Evolutionary conservation across 1,284 basidiomycete species (phyloP), one percentile per base, ranked within the genome.

Genomic region (Pisolithus thermaeus): DNA sequence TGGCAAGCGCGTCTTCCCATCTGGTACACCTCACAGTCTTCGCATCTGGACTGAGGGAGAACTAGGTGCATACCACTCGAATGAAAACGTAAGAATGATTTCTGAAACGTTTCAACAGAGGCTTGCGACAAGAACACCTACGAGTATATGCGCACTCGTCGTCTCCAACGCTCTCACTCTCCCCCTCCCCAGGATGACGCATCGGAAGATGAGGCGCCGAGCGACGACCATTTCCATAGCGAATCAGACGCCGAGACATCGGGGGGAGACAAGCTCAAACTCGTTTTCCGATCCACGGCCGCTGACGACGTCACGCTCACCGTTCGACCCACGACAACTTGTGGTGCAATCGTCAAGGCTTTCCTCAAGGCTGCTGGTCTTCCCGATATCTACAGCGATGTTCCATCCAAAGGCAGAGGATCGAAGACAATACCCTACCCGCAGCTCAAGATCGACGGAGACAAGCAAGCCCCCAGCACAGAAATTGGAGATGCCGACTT

Each of bases 291-390:
- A 18, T 85, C 84, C 3, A 69, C 68, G 7, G 59, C 68, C 22
- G 76, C 74, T 23, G 63, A 62, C 49, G 63, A 65, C 23, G 80
- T 89, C 47, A 73, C 74, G 0, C 72, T 90, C 27, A 83, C 75
- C 3, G 87, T 90, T 6, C 81, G 86, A 7, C 76, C 79, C 3
- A 84, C 83, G 14, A 87, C 87, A 12, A 87, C 79, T 53, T 89
- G 87, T 52, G 80, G 80, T 7, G 78, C 83, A 0, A 84, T 89
- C 53, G 77, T 90, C 35, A 78, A 78, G 58, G 83, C 81, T 0
- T 89, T 84, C 62, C 68, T 90, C 59, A 84, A 79, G 64, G 80
- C 77, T 56, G 77, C 79, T 3, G 81, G 77, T 1, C 60, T 88
- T 47, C 71, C 74, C 14, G 75, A 77, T 36, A 72, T 80, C 44